Evolutionary conservation across 495 filamentous ascomycete species (phyloP), one percentile per base, ranked within the genome.

Genomic region (Aspergillus carlsbadensis): DNA sequence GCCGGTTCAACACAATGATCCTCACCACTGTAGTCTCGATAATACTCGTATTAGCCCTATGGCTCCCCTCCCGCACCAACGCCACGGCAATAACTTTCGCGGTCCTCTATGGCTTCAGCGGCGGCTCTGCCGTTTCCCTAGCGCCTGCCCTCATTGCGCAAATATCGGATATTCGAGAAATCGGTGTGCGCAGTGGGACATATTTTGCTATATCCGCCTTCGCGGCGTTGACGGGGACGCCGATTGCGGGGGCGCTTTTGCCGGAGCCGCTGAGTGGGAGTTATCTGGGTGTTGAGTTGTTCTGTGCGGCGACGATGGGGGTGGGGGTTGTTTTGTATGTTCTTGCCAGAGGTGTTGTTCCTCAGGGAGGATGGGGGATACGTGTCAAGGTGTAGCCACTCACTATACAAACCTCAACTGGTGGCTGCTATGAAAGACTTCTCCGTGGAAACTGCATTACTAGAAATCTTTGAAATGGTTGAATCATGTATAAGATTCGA

Each of bases 1-100:
- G 90, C 1, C 82, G 86, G 22, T 92, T 82, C 74, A 93, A 93
- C 69, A 72, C 82, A 11, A 87, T 90, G 78, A 79, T 89, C 26
- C 44, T 83, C 34, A 87, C 85, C 63, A 76, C 80, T 3, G 73
- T 70, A 33, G 70, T 85, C 53, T 83, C 84, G 0, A 79, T 74
- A 15, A 79, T 91, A 37, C 72, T 91, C 39, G 81, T 85, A 0
- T 76, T 92, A 0, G 86, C 81, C 10, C 73, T 91, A 0, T 90
- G 87, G 85, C 74, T 91, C 5, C 87, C 85, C 5, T 76, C 81
- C 0, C 70, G 70, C 1, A 73, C 73, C 33, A 87, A 85, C 42
- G 83, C 78, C 1, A 77, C 86, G 1, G 82, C 83, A 37, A 85
- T 93, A 52, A 67, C 83, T 13, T 90, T 87, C 70, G 78, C 81